Conservation (phyloP, 2,329 filamentous ascomycete species). For the Neofusicoccum umdonicola region DNA sequence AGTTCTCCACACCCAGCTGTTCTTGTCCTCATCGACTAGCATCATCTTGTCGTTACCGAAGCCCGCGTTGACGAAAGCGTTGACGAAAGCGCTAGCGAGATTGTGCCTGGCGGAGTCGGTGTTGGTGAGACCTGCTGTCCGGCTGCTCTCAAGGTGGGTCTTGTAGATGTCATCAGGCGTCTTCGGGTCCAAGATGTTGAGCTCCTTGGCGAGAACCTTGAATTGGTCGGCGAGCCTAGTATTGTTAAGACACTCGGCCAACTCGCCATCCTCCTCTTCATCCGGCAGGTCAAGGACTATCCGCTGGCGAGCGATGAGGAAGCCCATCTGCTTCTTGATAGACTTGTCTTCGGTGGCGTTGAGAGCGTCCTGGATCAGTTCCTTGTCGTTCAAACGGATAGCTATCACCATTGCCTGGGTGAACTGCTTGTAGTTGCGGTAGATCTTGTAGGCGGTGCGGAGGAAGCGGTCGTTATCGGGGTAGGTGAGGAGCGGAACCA, state of each 20-base stretch:
- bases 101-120: slow-evolving; percentile 95
- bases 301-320: slow-evolving; percentile 86
- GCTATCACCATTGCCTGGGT: slow-evolving; percentile 92
- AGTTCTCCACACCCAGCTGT: slow-evolving; percentile 98
- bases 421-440: slow-evolving; percentile 87
- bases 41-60: slow-evolving; percentile 98
- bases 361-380: slow-evolving; percentile 80
- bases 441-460: slow-evolving; percentile 87
- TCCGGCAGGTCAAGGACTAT: slow-evolving; percentile 71
- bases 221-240: slow-evolving; percentile 86
- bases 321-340: slow-evolving; percentile 89
- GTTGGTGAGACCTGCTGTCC: slow-evolving; percentile 89
- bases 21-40: slow-evolving; percentile 78
- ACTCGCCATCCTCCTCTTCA: slow-evolving; percentile 69
- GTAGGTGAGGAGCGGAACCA: slow-evolving; percentile 96
- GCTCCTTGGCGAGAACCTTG: slow-evolving; percentile 88
- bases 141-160: slow-evolving; percentile 92
- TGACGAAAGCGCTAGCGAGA: slow-evolving; percentile 91
- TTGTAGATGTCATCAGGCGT: slow-evolving; percentile 99
- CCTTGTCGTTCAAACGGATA: slow-evolving; percentile 84
- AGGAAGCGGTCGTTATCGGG: slow-evolving; percentile 97
- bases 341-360: slow-evolving; percentile 75
- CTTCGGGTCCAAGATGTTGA: slow-evolving; percentile 96
- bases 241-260: slow-evolving; percentile 83
- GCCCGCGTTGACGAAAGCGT: slow-evolving; percentile 93